Conservation (phyloP, 2,329 filamentous ascomycete species). For the Dendrostoma leiphaemia region DNA sequence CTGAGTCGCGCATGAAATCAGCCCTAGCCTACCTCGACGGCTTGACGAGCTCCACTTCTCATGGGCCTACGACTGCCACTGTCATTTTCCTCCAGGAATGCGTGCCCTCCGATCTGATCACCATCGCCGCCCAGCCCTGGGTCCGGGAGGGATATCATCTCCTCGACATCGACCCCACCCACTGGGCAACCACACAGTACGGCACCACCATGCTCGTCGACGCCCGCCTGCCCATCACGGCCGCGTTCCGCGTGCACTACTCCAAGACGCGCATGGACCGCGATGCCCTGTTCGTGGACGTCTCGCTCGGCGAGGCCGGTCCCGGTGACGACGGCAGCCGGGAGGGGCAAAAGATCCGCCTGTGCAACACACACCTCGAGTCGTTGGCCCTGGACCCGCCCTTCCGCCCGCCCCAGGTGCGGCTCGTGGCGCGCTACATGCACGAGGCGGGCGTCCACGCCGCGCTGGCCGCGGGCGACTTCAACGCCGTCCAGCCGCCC, state of each 20-base stretch:
- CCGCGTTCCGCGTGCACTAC: conserved; percentile 51
- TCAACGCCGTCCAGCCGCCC: conserved; percentile 57
- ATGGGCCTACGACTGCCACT: conserved; percentile 22
- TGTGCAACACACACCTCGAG: conserved; percentile 59
- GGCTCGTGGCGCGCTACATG: conserved; percentile 41
- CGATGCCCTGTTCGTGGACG: conserved; percentile 55
- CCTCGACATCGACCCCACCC: conserved; percentile 41
- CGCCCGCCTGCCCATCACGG: conserved; percentile 38
- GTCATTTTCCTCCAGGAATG: conserved; percentile 55
- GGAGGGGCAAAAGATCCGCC: conserved; percentile 39
- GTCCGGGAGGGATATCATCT: conserved; percentile 44
- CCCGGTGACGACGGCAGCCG: conserved; percentile 16
- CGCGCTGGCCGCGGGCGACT: conserved; percentile 50
- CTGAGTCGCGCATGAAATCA: conserved; percentile 30
- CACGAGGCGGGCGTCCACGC: conserved; percentile 34
- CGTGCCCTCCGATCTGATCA: conserved; percentile 39
- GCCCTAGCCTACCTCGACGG: conserved; percentile 29
- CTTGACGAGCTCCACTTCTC: conserved; percentile 6
- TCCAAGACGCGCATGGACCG: conserved; percentile 46
- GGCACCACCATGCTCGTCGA: conserved; percentile 54
- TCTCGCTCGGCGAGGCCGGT: conserved; percentile 34
- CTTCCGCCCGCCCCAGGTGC: conserved; percentile 46
- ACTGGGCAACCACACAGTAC: conserved; percentile 46
- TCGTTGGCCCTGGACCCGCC: conserved; percentile 48
- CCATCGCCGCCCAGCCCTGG: conserved; percentile 45